Evolutionary conservation across 2,329 filamentous ascomycete species (phyloP).

Genomic region (Alternaria arborescens): DNA sequence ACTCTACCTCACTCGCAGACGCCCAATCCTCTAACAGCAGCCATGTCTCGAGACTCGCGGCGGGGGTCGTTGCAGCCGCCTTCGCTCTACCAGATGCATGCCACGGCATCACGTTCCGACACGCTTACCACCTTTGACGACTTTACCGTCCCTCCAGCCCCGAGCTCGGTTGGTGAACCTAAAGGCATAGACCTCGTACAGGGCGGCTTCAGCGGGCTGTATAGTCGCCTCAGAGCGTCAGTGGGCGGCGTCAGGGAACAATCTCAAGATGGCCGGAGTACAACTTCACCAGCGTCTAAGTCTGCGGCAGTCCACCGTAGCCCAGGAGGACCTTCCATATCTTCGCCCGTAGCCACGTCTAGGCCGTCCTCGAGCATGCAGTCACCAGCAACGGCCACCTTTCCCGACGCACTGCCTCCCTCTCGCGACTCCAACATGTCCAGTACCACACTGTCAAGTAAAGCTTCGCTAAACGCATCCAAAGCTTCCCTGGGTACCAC

Average conservation of each 20-base stretch:
- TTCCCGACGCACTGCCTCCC: slow-evolving; percentile 47
- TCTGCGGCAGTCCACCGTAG: slow-evolving; percentile 23
- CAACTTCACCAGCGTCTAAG: slow-evolving; percentile 25
- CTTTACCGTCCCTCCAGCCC: slow-evolving; percentile 75
- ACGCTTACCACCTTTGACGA: slow-evolving; percentile 94
- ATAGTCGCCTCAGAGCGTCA: slow-evolving; percentile 82
- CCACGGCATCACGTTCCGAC: slow-evolving; percentile 82
- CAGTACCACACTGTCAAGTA: slow-evolving; percentile 38
- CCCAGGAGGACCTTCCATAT: slow-evolving; percentile 40
- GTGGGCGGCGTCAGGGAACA: slow-evolving; percentile 74
- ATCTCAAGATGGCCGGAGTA: slow-evolving; percentile 32
- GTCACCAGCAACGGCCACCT: slow-evolving; percentile 49
- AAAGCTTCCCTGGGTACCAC: slow-evolving; percentile 23
- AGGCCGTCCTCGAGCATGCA: slow-evolving; percentile 49
- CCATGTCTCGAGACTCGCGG: slow-evolving; percentile 40
- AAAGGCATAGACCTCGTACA: slow-evolving; percentile 80
- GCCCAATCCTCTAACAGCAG: slow-evolving; percentile 9
- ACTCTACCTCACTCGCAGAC: slow-evolving; percentile 4
- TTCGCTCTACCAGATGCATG: slow-evolving; percentile 84
- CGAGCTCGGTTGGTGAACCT: slow-evolving; percentile 67
- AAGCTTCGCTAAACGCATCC: slow-evolving; percentile 37
- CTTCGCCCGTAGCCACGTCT: slow-evolving; percentile 49
- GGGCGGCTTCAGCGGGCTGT: slow-evolving; percentile 87
- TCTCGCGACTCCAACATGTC: slow-evolving; percentile 48
- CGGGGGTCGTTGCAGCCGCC: slow-evolving; percentile 33